Conservation (phyloP, 306 rosid genomes). For the Crotalaria pallida region DNA sequence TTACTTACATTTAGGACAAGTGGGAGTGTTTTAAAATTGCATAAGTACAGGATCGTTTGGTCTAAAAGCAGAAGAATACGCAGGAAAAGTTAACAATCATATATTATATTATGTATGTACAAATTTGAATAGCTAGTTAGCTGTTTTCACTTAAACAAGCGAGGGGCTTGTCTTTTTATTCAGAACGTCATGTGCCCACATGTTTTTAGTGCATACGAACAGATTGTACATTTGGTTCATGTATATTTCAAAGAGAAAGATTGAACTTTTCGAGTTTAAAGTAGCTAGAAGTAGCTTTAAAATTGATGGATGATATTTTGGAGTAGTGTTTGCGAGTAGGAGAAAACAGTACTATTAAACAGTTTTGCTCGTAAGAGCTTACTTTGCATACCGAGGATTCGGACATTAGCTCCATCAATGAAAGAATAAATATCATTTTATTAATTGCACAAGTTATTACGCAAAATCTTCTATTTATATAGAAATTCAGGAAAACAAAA, state of each 20-base stretch:
- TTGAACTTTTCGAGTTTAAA: background rate
- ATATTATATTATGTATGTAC: background rate
- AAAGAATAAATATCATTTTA: no score
- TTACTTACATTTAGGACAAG: no score
- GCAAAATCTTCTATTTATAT: no score
- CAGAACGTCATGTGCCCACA: background rate
- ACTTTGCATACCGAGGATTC: background rate
- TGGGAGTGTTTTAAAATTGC: background rate
- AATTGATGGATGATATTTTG: no score
- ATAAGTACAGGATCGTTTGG: background rate
- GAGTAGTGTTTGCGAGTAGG: background rate
- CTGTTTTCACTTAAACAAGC: background rate
- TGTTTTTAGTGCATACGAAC: background rate
- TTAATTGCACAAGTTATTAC: background rate
- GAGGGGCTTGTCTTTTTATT: background rate
- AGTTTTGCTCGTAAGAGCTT: background rate
- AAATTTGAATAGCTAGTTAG: background rate
- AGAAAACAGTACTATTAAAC: background rate
- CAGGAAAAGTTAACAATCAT: background rate
- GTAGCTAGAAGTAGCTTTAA: background rate
- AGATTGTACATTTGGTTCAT: background rate
- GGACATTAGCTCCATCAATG: no score
- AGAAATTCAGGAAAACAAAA: no score
- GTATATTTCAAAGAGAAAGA: background rate
- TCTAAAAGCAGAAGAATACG: background rate